These are phyloP conservation scores for Fusarium pseudograminearum DNA, from an alignment of 2,329 filamentous ascomycete genomes.

Conservation along the genomic window DNA sequence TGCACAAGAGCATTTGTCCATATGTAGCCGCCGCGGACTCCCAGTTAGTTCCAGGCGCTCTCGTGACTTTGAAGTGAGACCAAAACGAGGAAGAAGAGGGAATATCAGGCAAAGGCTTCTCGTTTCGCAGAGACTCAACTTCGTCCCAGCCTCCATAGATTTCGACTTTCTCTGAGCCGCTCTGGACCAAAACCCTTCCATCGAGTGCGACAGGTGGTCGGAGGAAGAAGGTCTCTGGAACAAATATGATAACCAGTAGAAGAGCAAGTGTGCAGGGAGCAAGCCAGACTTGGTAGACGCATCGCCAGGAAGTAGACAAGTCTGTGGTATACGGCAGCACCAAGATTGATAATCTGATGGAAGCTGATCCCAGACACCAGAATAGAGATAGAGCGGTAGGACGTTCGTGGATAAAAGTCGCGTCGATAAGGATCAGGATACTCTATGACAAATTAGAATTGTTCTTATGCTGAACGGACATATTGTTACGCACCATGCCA, in stretches of 20 bases:
- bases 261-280: not conserved
- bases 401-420: constrained; percentile 37
- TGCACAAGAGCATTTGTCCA: constrained; percentile 37
- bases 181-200: constrained; percentile 18
- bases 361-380: constrained; percentile 17
- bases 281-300: constrained; percentile 24
- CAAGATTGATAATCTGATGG: constrained; percentile 21
- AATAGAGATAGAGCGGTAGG: constrained; percentile 27
- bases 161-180: constrained; percentile 20
- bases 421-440: constrained; percentile 28
- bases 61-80: constrained; percentile 8
- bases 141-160: constrained; percentile 31
- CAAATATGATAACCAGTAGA: constrained; percentile 9
- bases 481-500: constrained; percentile 17
- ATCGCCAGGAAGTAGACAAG: constrained; percentile 3
- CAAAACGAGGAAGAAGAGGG: not conserved
- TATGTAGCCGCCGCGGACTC: constrained; percentile 25
- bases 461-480: accelerated
- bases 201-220: constrained; percentile 35
- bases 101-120: constrained; percentile 16
- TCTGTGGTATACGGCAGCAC: constrained; percentile 12
- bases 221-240: constrained; percentile 35
- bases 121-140: not conserved
- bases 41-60: constrained; percentile 22
- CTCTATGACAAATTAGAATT: not conserved